Conservation (phyloP, 768 basidiomycete genomes). For the Galerina sulciceps region DNA sequence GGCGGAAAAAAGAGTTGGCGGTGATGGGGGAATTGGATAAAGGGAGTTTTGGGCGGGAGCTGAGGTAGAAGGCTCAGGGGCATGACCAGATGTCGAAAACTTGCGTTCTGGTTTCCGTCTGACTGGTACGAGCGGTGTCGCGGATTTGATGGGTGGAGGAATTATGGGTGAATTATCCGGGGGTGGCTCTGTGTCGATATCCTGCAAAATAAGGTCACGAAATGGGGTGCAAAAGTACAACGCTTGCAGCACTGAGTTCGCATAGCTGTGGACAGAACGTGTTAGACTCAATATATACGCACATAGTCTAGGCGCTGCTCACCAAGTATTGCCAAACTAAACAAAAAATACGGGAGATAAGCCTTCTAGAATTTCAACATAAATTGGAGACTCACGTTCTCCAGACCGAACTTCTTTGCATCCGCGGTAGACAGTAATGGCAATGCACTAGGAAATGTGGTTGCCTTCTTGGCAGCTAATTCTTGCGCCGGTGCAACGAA, state of each 20-base stretch:
- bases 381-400: conserved; percentile 75
- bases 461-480: conserved; percentile 26
- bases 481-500: conserved; percentile 31
- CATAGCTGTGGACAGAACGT: conserved; percentile 66
- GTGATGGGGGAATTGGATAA: conserved; percentile 56
- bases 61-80: conserved; percentile 28
- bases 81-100: conserved; percentile 29
- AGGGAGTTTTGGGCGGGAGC: conserved; percentile 33
- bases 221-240: conserved; percentile 96
- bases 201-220: conserved; percentile 84
- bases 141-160: conserved; percentile 29
- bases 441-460: conserved; percentile 27
- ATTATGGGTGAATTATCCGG: conserved; percentile 32
- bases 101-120: conserved; percentile 68
- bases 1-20: conserved; percentile 86
- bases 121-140: conserved; percentile 38
- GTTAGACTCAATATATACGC: background rate
- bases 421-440: conserved; percentile 59
- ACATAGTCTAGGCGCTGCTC: conserved; percentile 21
- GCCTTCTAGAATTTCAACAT: background rate
- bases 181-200: conserved; percentile 53
- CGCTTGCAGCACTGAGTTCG: conserved; percentile 97
- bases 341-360: conserved; percentile 7
- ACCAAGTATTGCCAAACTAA: conserved; percentile 98
- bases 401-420: conserved; percentile 92